A percentile compares a stretch with the other conserved stretches of the same genome.
These are phyloP conservation scores for Aspergillus carlsbadensis DNA, from an alignment of 495 filamentous ascomycete genomes.

Conservation along the genomic window DNA sequence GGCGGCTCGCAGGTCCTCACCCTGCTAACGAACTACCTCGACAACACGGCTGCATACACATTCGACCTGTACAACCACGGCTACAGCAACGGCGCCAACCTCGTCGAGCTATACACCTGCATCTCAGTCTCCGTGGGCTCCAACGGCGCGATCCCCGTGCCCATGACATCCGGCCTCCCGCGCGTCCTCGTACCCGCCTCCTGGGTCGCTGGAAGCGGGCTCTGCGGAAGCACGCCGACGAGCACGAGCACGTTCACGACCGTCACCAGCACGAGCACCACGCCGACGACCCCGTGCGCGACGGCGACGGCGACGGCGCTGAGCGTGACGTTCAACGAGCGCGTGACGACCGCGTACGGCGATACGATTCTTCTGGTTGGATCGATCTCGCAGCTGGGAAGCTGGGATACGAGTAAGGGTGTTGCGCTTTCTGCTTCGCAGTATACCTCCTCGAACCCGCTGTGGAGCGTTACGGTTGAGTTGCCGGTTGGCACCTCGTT, in stretches of 20 bases:
- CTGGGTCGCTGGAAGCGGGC: neutral
- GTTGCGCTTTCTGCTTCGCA: constrained; percentile 47
- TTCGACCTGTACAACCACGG: constrained; percentile 45
- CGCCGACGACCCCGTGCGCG: constrained; percentile 12
- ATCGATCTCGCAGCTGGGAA: constrained; percentile 49
- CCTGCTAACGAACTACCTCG: constrained; percentile 44
- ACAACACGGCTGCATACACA: constrained; percentile 33
- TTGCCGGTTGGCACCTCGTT: constrained; percentile 50
- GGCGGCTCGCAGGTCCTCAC: constrained; percentile 53
- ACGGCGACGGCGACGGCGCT: constrained; percentile 38
- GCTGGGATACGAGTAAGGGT: constrained; percentile 49
- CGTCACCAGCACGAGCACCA: neutral
- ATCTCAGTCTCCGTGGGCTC: constrained; percentile 31
- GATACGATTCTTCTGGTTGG: constrained; percentile 60
- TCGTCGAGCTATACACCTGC: constrained; percentile 48
- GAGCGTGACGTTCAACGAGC: constrained; percentile 56
- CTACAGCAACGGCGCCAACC: constrained; percentile 24
- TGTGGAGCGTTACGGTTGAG: constrained; percentile 51
- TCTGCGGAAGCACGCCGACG: neutral
- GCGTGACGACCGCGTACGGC: constrained; percentile 53
- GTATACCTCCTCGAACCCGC: constrained; percentile 52
- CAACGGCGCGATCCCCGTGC: constrained; percentile 28
- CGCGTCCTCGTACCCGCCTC: neutral
- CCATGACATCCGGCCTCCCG: constrained; percentile 22
- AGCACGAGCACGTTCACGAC: neutral